A percentile compares a stretch with the other conserved stretches of the same genome.
Evolutionary conservation across 176 grass and related monocot species (phyloP).

Genomic region (Bonia amplexicaulis): DNA sequence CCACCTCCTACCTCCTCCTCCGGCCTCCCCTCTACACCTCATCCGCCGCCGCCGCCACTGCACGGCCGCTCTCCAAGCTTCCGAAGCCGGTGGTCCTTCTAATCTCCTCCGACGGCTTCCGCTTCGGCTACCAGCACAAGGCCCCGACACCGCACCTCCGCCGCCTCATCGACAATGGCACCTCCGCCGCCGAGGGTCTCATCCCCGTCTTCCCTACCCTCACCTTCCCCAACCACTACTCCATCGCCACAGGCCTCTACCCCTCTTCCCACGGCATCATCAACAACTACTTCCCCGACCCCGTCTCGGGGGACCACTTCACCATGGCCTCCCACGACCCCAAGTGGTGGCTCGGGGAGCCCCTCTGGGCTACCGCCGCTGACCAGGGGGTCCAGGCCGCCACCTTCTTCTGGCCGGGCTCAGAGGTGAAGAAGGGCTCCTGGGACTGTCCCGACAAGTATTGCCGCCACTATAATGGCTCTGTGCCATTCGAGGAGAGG

Average conservation of each 20-base stretch:
- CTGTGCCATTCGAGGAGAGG: slow-evolving; percentile 75
- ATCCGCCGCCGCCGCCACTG: neutral
- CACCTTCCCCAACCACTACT: slow-evolving; percentile 97
- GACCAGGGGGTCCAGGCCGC: slow-evolving; percentile 60
- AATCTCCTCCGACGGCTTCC: slow-evolving; percentile 84
- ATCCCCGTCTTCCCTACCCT: slow-evolving; percentile 86
- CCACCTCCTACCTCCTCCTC: slow-evolving; percentile 22
- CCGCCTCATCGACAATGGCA: slow-evolving; percentile 72
- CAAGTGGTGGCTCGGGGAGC: slow-evolving; percentile 78
- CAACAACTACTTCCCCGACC: slow-evolving; percentile 87
- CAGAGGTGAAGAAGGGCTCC: slow-evolving; percentile 67
- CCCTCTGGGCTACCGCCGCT: slow-evolving; percentile 69
- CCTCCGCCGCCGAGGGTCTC: slow-evolving; percentile 62
- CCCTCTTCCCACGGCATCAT: slow-evolving; percentile 83
- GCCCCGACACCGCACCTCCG: slow-evolving; percentile 51
- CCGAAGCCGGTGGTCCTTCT: slow-evolving; percentile 71
- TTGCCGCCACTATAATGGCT: slow-evolving; percentile 59
- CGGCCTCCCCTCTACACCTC: neutral
- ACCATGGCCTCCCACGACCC: slow-evolving; percentile 64
- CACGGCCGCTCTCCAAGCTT: slow-evolving; percentile 50
- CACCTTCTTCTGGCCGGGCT: slow-evolving; percentile 85
- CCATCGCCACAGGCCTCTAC: slow-evolving; percentile 92
- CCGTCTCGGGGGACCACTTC: slow-evolving; percentile 52
- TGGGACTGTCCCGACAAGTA: slow-evolving; percentile 73
- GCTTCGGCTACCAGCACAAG: slow-evolving; percentile 88